Conservation (phyloP, 2,329 filamentous ascomycete species). For the Stylonectria norvegica region DNA sequence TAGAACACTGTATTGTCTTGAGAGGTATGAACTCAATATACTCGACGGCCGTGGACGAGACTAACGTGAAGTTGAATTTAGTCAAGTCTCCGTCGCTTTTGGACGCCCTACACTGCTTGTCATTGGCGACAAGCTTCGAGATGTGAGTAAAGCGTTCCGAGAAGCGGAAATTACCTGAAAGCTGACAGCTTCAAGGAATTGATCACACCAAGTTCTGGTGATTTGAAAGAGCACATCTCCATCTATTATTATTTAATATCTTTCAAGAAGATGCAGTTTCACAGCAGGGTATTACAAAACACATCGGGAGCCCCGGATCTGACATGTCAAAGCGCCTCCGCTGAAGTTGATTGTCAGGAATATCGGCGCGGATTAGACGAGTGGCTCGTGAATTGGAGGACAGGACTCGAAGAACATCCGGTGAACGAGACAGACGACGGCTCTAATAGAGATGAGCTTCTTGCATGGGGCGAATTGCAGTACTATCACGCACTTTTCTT, state of each 20-base stretch:
- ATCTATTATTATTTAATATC: constrained; percentile 12
- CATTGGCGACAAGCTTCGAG: constrained; percentile 13
- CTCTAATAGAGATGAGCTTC: neutral
- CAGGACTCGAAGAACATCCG: neutral
- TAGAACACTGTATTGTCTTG: constrained; percentile 14
- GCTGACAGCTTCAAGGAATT: constrained; percentile 1
- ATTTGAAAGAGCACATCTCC: constrained; percentile 9
- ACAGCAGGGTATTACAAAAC: constrained; percentile 6
- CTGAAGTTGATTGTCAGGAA: constrained; percentile 1
- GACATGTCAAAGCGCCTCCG: neutral
- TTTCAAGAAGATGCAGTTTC: constrained; percentile 11
- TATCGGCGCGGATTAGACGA: constrained; percentile 5
- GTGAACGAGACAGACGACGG: too few relatives aligned
- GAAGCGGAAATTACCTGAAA: neutral
- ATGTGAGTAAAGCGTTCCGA: constrained; percentile 4
- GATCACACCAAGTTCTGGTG: neutral
- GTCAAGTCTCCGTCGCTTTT: constrained; percentile 13
- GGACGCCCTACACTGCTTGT: constrained; percentile 11
- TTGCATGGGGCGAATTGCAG: constrained; percentile 6
- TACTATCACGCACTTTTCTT: constrained; percentile 6
- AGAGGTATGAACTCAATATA: constrained; percentile 7
- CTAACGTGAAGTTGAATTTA: constrained; percentile 1
- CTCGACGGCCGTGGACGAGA: neutral
- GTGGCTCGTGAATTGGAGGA: constrained; percentile 8
- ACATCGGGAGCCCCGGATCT: neutral